Evolutionary conservation across 805 yeast species (phyloP).

Genomic region (Candida krabiensis): DNA sequence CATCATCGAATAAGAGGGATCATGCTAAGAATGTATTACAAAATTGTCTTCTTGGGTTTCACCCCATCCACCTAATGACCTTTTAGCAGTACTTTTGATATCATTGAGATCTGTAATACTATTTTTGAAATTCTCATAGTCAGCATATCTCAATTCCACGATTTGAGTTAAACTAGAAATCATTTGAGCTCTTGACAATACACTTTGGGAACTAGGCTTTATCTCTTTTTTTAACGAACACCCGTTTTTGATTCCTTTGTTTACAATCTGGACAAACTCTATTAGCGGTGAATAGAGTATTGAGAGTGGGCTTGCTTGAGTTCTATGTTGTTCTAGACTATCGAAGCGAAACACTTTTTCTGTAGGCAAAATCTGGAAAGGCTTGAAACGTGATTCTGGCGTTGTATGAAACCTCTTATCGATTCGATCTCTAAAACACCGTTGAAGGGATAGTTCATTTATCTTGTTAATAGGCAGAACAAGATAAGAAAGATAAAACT

Average conservation of each 20-base stretch:
- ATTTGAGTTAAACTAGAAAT: conserved; percentile 4
- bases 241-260: conserved; percentile 65
- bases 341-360: conserved; percentile 2
- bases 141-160: not conserved
- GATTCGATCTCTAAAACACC: conserved; percentile 41
- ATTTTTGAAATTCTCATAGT: conserved; percentile 19
- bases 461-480: conserved; percentile 43
- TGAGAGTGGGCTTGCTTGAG: conserved; percentile 27
- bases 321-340: conserved; percentile 9
- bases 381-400: conserved; percentile 1
- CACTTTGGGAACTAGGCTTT: conserved; percentile 15
- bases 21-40: too few relatives aligned
- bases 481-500: conserved; percentile 46
- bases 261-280: conserved; percentile 38
- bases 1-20: too few relatives aligned
- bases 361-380: conserved; percentile 19
- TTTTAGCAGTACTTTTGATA: conserved; percentile 3
- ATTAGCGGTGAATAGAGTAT: conserved; percentile 27
- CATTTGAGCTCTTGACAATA: conserved; percentile 11
- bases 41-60: conserved; percentile 3
- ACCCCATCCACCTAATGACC: conserved; percentile 17
- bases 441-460: conserved; percentile 29
- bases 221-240: conserved; percentile 21
- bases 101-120: conserved; percentile 1
- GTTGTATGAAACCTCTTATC: conserved; percentile 1